Conservation (phyloP, 2,329 filamentous ascomycete genomes). For the Biscogniauxia marginata region DNA sequence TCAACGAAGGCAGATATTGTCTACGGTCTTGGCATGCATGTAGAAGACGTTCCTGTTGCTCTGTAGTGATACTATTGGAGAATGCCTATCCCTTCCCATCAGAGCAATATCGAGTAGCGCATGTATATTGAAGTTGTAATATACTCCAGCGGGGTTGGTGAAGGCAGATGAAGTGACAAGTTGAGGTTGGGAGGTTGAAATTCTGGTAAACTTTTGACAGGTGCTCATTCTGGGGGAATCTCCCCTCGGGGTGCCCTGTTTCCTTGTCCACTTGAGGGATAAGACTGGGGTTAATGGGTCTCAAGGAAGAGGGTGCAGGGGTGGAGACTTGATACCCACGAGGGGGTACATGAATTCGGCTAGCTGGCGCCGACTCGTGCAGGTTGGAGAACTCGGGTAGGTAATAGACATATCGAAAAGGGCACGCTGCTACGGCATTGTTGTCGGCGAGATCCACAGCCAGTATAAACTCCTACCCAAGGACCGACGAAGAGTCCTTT, state of each 20-base stretch:
- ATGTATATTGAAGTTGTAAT: constrained; percentile 43
- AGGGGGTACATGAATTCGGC: constrained; percentile 17
- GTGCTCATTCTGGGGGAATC: constrained; percentile 20
- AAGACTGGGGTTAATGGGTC: constrained; percentile 25
- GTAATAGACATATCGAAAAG: constrained; percentile 1
- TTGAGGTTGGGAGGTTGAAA: constrained; percentile 27
- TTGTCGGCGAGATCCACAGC: not conserved
- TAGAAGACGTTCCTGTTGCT: constrained; percentile 34
- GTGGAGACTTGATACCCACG: constrained; percentile 20
- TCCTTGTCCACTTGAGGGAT: constrained; percentile 27
- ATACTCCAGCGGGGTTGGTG: constrained; percentile 39
- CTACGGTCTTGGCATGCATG: constrained; percentile 41
- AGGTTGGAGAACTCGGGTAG: constrained; percentile 11
- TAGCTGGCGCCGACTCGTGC: constrained; percentile 26
- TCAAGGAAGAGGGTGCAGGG: constrained; percentile 20
- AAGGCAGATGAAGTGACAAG: constrained; percentile 23
- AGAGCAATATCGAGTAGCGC: constrained; percentile 42
- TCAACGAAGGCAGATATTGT: constrained; percentile 31
- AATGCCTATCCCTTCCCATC: constrained; percentile 32
- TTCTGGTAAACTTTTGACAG: constrained; percentile 24
- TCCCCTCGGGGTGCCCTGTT: constrained; percentile 26
- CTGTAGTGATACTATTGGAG: constrained; percentile 37
- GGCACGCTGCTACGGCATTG: not conserved
- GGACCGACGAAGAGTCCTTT: not conserved
- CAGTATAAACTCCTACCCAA: not conserved